Conservation (phyloP, 441 rosid genomes). For the Arabidopsis lyrata region DNA sequence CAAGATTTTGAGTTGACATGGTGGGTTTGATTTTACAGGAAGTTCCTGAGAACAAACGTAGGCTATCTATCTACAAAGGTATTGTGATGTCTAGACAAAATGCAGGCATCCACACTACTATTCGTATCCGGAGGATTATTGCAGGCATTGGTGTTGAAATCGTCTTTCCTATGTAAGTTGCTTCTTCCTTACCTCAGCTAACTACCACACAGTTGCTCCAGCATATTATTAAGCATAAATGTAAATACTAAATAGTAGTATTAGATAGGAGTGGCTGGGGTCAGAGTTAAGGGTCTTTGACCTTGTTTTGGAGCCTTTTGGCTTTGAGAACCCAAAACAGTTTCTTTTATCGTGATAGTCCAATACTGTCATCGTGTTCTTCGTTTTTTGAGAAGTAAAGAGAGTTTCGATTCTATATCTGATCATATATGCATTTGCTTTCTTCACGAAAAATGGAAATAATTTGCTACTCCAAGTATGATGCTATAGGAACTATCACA, state of each 20-base stretch:
- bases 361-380: background rate
- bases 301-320: background rate
- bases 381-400: background rate
- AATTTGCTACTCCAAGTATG: too few relatives aligned
- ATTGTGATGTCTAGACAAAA: constrained; percentile 88
- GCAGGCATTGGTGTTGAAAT: constrained; percentile 88
- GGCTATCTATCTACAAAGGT: constrained; percentile 70
- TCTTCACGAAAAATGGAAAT: background rate
- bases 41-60: constrained; percentile 90
- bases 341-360: background rate
- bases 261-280: background rate
- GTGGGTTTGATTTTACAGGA: constrained; percentile 52
- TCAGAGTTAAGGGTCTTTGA: constrained; percentile 2
- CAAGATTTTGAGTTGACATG: background rate
- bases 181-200: background rate
- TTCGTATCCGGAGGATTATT: constrained; percentile 80
- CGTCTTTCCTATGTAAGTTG: constrained; percentile 75
- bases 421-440: background rate
- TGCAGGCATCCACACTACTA: constrained; percentile 77
- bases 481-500: too few relatives aligned
- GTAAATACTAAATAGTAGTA: background rate
- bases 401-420: background rate
- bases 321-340: background rate
- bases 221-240: background rate
- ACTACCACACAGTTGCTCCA: background rate